Percentiles rank a stretch among this genome's conserved stretches.
Conservation (phyloP, 768 basidiomycete genomes). For the Suillus spraguei region DNA sequence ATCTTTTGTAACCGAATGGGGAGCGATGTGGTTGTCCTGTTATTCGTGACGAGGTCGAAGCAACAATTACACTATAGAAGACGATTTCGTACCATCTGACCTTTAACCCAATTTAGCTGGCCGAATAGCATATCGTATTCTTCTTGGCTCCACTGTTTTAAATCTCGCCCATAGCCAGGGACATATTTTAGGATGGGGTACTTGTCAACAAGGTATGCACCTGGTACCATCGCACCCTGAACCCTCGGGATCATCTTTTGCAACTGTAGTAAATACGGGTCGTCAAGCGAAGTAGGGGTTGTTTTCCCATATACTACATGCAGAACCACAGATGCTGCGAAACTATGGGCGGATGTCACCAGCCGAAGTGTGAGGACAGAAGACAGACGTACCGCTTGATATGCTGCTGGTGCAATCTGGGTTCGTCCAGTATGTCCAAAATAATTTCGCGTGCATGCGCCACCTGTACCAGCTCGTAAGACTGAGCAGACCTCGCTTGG, state of each 20-base stretch:
- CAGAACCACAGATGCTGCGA: slow-evolving; percentile 29
- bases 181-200: slow-evolving; percentile 44
- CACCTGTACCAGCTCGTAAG: slow-evolving; percentile 50
- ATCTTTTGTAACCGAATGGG: slow-evolving; percentile 51
- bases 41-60: slow-evolving; percentile 22
- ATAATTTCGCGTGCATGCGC: slow-evolving; percentile 31
- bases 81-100: slow-evolving; percentile 40
- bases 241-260: slow-evolving; percentile 33
- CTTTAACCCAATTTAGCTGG: slow-evolving; percentile 47
- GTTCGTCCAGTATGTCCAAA: slow-evolving; percentile 25
- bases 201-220: slow-evolving; percentile 37
- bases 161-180: slow-evolving; percentile 62
- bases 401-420: slow-evolving; percentile 26
- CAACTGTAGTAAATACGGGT: slow-evolving; percentile 29
- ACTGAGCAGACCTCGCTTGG: slow-evolving; percentile 47
- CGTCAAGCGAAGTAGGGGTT: slow-evolving; percentile 17
- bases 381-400: slow-evolving; percentile 43
- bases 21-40: slow-evolving; percentile 16
- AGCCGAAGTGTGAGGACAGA: slow-evolving; percentile 15
- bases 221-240: slow-evolving; percentile 33
- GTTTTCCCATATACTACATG: slow-evolving; percentile 33
- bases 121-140: slow-evolving; percentile 53
- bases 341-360: slow-evolving; percentile 16
- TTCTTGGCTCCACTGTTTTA: slow-evolving; percentile 54
- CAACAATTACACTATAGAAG: slow-evolving; percentile 13